phyloP scores from a whole-genome alignment of 495 filamentous ascomycete species.

The Talaromyces nanjingensis region DNA sequence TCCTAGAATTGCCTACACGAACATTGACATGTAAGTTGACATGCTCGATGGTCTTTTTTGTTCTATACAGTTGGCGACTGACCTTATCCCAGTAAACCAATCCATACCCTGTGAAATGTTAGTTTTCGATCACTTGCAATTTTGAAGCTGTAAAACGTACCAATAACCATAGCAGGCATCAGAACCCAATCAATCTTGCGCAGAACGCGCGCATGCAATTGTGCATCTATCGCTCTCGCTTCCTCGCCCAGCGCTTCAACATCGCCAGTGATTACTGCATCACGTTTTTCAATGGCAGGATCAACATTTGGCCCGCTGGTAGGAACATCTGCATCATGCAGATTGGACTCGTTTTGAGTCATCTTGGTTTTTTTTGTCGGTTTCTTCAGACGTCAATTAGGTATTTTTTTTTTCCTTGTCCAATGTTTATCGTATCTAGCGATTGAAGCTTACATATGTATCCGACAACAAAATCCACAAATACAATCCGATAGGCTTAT shows the following conservation, averaged over 20 bases:
- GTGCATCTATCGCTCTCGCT: not conserved
- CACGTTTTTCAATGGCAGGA: not conserved
- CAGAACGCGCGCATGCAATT: slow-evolving; percentile 35
- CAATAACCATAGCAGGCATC: slow-evolving; percentile 65
- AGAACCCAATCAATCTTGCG: slow-evolving; percentile 66
- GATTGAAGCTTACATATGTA: not conserved
- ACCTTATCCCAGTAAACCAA: slow-evolving; percentile 75
- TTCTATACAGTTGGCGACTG: slow-evolving; percentile 4
- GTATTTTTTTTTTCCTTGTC: too few species aligned
- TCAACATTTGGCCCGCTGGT: not conserved
- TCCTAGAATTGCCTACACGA: slow-evolving; percentile 60
- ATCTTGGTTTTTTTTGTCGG: not conserved
- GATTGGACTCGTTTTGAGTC: not conserved
- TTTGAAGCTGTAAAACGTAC: slow-evolving; percentile 18
- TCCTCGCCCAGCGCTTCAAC: not conserved
- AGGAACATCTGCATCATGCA: not conserved
- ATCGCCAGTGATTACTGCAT: not conserved
- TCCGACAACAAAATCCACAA: not conserved
- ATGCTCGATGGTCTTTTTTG: slow-evolving; percentile 4
- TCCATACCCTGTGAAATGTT: slow-evolving; percentile 43
- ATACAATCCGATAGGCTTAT: not conserved
- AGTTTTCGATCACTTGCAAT: too few species aligned
- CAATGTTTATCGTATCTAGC: not conserved
- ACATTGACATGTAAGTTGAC: not conserved
- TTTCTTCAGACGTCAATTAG: not conserved